A percentile compares a stretch with the other conserved stretches of the same genome.
These are phyloP conservation scores for Lepidopterella palustris DNA, from an alignment of 495 filamentous ascomycete genomes.

Conservation along the genomic window DNA sequence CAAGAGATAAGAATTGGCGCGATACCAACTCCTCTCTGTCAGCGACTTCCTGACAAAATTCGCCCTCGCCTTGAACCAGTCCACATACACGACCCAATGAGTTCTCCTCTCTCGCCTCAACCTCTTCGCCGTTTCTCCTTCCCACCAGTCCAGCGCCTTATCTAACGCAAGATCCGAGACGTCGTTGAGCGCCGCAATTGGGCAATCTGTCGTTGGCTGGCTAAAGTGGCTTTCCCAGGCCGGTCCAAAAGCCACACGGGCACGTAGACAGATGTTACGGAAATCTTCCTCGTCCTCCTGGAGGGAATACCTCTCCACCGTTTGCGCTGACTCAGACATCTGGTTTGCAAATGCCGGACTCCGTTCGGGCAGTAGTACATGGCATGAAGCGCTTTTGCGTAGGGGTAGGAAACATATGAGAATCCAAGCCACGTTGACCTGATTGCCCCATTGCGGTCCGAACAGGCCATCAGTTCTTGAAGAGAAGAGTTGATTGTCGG, in stretches of 20 bases:
- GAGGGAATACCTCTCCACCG: neutral
- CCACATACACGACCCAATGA: neutral
- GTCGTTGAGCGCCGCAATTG: neutral
- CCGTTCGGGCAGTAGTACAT: neutral
- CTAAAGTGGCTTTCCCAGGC: neutral
- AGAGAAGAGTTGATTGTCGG: no score
- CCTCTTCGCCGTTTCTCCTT: neutral
- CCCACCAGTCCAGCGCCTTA: neutral
- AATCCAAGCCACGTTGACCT: neutral
- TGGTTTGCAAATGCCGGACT: neutral
- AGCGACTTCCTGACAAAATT: neutral
- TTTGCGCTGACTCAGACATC: neutral
- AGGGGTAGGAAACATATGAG: neutral
- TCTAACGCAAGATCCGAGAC: neutral
- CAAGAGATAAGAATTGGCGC: neutral
- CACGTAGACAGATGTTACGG: no score
- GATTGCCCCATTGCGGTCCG: neutral
- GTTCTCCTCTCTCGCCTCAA: neutral
- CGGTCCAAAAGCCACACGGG: neutral
- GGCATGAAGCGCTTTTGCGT: no score
- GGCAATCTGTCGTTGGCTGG: neutral
- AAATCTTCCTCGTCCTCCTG: neutral
- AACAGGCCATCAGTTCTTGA: no score
- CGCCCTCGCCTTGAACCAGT: neutral
- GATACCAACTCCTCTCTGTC: neutral